These are phyloP conservation scores for Pulveroboletus sp. DNA, from an alignment of 768 basidiomycete species.

Conservation along the genomic window DNA sequence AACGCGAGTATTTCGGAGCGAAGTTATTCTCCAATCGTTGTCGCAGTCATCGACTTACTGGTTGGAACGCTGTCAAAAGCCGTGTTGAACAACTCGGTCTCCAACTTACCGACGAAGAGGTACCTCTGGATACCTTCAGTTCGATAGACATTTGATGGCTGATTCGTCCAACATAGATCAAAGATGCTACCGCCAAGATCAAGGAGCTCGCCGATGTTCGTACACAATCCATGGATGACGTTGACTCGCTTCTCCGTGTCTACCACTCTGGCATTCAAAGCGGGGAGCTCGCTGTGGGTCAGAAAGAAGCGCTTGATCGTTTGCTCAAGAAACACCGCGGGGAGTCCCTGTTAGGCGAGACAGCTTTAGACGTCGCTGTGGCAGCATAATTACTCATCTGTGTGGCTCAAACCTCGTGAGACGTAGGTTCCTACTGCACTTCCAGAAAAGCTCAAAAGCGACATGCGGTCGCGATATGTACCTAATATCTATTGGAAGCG, in stretches of 20 bases:
- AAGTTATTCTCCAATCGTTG: constrained; percentile 3
- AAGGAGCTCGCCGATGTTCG: constrained; percentile 98
- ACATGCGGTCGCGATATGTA: constrained; percentile 13
- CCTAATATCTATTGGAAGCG: constrained; percentile 4
- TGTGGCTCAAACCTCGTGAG: not conserved
- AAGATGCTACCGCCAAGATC: constrained; percentile 98
- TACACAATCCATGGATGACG: constrained; percentile 99
- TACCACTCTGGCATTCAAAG: constrained; percentile 93
- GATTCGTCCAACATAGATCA: constrained; percentile 50
- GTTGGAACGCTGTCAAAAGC: constrained; percentile 99
- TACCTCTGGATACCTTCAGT: constrained; percentile 18
- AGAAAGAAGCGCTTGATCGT: constrained; percentile 85
- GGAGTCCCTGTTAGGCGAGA: constrained; percentile 9
- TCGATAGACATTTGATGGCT: constrained; percentile 1
- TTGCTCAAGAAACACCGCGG: constrained; percentile 76
- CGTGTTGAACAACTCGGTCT: constrained; percentile 97
- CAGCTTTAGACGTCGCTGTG: not conserved
- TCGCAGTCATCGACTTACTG: constrained; percentile 83
- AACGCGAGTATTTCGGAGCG: not conserved
- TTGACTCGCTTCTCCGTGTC: constrained; percentile 92
- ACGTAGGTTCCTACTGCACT: not conserved
- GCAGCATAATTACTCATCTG: constrained; percentile 5
- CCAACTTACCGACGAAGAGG: constrained; percentile 84
- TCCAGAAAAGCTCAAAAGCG: constrained; percentile 18
- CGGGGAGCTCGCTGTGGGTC: constrained; percentile 90